A percentile compares a stretch with the other conserved stretches of the same genome.
Conservation (phyloP, 2,329 filamentous ascomycete genomes). For the Cladosporium sp. region DNA sequence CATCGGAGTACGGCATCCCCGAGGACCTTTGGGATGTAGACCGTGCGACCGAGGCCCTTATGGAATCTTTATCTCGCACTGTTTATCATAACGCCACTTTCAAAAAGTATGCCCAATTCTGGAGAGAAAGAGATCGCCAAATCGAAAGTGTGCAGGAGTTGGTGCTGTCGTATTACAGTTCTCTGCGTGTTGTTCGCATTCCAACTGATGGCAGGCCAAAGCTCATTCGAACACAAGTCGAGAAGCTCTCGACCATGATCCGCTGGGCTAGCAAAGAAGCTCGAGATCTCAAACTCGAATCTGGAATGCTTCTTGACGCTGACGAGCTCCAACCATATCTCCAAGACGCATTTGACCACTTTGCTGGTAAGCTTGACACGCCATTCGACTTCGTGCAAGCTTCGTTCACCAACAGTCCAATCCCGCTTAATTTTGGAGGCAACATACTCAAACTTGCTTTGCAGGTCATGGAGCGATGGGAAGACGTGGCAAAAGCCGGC, state of each 20-base stretch:
- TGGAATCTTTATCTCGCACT: slow-evolving; percentile 33
- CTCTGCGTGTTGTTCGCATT: slow-evolving; percentile 43
- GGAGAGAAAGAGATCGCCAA: slow-evolving; percentile 33
- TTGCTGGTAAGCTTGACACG: slow-evolving; percentile 34
- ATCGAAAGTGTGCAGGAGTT: slow-evolving; percentile 40
- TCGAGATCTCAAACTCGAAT: slow-evolving; percentile 35
- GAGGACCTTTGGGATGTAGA: slow-evolving; percentile 43
- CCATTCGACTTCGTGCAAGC: slow-evolving; percentile 48
- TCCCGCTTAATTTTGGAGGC: slow-evolving; percentile 41
- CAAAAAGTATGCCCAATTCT: slow-evolving; percentile 35
- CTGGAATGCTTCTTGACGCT: slow-evolving; percentile 41
- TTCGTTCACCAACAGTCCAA: slow-evolving; percentile 38
- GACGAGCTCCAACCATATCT: slow-evolving; percentile 44
- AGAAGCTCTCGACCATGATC: slow-evolving; percentile 39
- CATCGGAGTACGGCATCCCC: slow-evolving; percentile 36
- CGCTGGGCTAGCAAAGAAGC: slow-evolving; percentile 33
- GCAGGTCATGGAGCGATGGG: slow-evolving; percentile 26
- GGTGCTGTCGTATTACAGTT: slow-evolving; percentile 45
- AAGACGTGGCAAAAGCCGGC: slow-evolving; percentile 18
- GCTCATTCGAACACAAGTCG: slow-evolving; percentile 43
- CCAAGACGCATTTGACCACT: slow-evolving; percentile 46
- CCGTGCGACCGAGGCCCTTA: slow-evolving; percentile 36
- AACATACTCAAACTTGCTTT: slow-evolving; percentile 44
- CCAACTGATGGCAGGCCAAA: slow-evolving; percentile 39
- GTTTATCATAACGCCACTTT: slow-evolving; percentile 33